These are phyloP conservation scores for Ambrosiella cleistominuta DNA, from an alignment of 2,329 filamentous ascomycete species.

Conservation along the genomic window DNA sequence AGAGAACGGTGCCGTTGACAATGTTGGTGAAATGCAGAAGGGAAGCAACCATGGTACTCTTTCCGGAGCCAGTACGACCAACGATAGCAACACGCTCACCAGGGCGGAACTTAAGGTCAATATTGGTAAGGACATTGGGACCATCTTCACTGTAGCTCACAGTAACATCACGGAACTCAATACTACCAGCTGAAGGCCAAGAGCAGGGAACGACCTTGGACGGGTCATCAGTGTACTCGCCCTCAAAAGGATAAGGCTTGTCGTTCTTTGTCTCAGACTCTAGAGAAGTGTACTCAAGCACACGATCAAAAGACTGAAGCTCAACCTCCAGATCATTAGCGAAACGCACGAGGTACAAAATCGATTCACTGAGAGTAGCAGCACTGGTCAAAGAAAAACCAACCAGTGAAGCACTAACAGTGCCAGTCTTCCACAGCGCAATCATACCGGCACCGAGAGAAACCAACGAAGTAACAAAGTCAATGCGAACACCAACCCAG, in stretches of 20 bases:
- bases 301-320: slow-evolving; percentile 26
- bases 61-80: slow-evolving; percentile 57
- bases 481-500: slow-evolving; percentile 30
- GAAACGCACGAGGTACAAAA: slow-evolving; percentile 25
- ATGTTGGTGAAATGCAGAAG: slow-evolving; percentile 28
- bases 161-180: slow-evolving; percentile 23
- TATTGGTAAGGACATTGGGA: slow-evolving; percentile 25
- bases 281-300: slow-evolving; percentile 22
- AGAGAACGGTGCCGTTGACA: slow-evolving; percentile 25
- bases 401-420: slow-evolving; percentile 26
- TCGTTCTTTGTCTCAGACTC: slow-evolving; percentile 21
- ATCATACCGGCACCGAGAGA: slow-evolving; percentile 26
- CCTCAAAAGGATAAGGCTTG: slow-evolving; percentile 17
- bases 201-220: slow-evolving; percentile 16
- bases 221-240: slow-evolving; percentile 18
- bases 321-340: slow-evolving; percentile 32
- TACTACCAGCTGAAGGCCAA: slow-evolving; percentile 22
- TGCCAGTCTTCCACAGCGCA: slow-evolving; percentile 23
- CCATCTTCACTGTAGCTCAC: slow-evolving; percentile 23
- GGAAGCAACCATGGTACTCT: slow-evolving; percentile 42
- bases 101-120: slow-evolving; percentile 28
- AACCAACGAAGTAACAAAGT: slow-evolving; percentile 27
- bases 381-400: slow-evolving; percentile 32
- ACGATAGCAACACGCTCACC: slow-evolving; percentile 57
- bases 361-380: slow-evolving; percentile 26